These are phyloP conservation scores for Pichia rugopelliculosa DNA, from an alignment of 805 yeast genomes.

Conservation along the genomic window DNA sequence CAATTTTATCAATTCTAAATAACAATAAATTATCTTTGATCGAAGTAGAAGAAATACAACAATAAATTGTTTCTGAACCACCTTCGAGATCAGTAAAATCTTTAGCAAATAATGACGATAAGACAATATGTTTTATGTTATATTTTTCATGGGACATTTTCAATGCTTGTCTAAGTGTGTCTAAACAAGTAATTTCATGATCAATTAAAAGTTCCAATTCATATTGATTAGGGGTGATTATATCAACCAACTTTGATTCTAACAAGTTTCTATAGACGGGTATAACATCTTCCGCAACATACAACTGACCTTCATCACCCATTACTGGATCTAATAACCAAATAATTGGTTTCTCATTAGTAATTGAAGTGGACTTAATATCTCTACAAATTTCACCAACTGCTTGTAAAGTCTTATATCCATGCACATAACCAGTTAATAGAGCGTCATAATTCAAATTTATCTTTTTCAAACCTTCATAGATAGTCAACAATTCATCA, in stretches of 20 bases:
- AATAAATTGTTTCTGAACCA: conserved; percentile 26
- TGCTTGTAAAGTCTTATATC: conserved; percentile 39
- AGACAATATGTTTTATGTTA: conserved; percentile 52
- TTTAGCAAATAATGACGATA: conserved; percentile 45
- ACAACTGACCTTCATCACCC: conserved; percentile 71
- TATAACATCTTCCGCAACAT: conserved; percentile 51
- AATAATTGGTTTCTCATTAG: conserved; percentile 17
- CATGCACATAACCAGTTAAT: conserved; percentile 64
- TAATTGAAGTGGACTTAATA: conserved; percentile 30
- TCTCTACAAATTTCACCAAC: conserved; percentile 32
- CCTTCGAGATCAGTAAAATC: conserved; percentile 11
- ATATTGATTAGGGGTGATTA: conserved; percentile 87
- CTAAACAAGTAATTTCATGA: conserved; percentile 33
- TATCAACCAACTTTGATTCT: conserved; percentile 43
- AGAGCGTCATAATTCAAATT: conserved; percentile 43
- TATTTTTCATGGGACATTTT: conserved; percentile 38
- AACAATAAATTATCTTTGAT: conserved; percentile 17
- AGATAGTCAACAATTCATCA: conserved; percentile 32
- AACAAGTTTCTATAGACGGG: conserved; percentile 50
- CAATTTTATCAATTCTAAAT: conserved; percentile 53
- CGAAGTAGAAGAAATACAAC: conserved; percentile 36
- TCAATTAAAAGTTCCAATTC: conserved; percentile 63
- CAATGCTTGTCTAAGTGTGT: conserved; percentile 41
- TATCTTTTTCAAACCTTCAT: conserved; percentile 31
- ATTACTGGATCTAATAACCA: conserved; percentile 74